Conservation (phyloP, 2,329 filamentous ascomycete genomes). For the Periconia macrospinosa region DNA sequence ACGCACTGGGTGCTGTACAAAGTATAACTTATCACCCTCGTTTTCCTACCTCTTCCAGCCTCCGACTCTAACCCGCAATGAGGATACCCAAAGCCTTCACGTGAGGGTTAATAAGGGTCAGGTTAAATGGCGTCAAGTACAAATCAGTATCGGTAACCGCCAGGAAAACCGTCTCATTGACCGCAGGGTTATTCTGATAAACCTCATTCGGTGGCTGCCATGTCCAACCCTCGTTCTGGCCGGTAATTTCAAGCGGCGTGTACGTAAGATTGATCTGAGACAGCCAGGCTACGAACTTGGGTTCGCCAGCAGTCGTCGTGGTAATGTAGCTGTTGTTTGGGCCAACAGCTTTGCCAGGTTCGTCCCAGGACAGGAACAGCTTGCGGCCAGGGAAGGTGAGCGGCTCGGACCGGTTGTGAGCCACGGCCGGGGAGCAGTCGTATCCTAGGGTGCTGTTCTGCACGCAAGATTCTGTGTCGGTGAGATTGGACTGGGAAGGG, state of each 20-base stretch:
- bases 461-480: constrained; percentile 57
- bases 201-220: constrained; percentile 72
- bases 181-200: constrained; percentile 66
- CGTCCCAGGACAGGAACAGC: constrained; percentile 73
- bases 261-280: constrained; percentile 65
- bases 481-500: constrained; percentile 52
- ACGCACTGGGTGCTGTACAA: too few species aligned
- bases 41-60: neutral
- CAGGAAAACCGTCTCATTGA: constrained; percentile 81
- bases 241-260: constrained; percentile 65
- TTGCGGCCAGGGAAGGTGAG: constrained; percentile 74
- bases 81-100: constrained; percentile 75
- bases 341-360: constrained; percentile 67
- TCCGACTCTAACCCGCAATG: constrained; percentile 65
- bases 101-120: constrained; percentile 73
- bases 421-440: constrained; percentile 66
- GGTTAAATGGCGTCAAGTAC: constrained; percentile 74
- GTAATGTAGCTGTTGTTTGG: constrained; percentile 85
- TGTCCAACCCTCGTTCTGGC: constrained; percentile 63
- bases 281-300: constrained; percentile 74
- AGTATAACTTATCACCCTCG: too few species aligned
- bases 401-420: constrained; percentile 69
- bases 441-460: constrained; percentile 58
- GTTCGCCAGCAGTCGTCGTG: constrained; percentile 56
- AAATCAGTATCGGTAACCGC: constrained; percentile 71